Base-by-base conservation (phyloP, 1,139 yeast genomes). In the Sugiyamaella xylanicola region DNA sequence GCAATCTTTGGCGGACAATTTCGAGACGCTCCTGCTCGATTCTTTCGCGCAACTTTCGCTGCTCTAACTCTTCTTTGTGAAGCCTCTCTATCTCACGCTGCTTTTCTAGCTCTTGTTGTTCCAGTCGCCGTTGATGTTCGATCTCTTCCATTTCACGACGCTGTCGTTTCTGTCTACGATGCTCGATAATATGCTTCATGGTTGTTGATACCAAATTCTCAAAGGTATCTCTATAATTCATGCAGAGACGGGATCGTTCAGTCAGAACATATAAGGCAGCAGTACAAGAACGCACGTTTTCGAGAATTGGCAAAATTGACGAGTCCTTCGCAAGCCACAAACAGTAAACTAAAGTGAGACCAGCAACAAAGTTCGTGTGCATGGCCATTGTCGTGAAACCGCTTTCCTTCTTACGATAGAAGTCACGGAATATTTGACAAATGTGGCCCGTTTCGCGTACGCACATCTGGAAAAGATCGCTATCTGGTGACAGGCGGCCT, bases 401-500 rank as follows among this genome's bases (percentile, higher is more conserved):
- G 55, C 72, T 72, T 1, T 77, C 80, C 0, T 85, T 80, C 61
- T 78, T 80, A 59, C 81, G 82, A 66, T 81, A 85, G 64, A 80
- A 82, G 8, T 79, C 81, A 61, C 82, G 79, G 64, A 81, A 80
- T 15, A 81, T 71, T 61, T 79, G 83, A 64, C 86, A 81, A 44
- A 83, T 79, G 63, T 81, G 83, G 41, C 86, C 86, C 2, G 86
- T 85, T 39, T 85, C 85, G 1, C 83, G 81, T 63, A 82, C 86
- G 65, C 86, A 82, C 66, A 81, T 84, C 54, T 76, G 75, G 63
- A 83, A 82, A 25, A 83, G 68, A 48, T 79, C 74, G 62, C 81
- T 83, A 61, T 79, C 80, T 4, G 86, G 86, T 54, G 79, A 81
- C 61, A 83, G 65, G 16, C 81, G 67, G 59, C 81, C 85, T 56